Base-by-base conservation (phyloP, 2,329 filamentous ascomycete species). In the Cytospora piceicola region DNA sequence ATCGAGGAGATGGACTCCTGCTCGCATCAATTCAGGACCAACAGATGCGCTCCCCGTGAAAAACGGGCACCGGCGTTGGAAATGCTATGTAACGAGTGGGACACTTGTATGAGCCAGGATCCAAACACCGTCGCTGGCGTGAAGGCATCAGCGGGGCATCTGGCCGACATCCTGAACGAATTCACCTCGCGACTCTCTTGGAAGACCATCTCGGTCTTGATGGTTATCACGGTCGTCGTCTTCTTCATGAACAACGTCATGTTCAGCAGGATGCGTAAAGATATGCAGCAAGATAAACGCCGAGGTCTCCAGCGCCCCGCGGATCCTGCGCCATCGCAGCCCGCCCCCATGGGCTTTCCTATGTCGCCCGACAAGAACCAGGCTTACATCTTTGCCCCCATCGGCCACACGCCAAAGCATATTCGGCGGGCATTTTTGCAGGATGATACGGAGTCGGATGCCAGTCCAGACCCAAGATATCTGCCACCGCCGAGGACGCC, bases 141-240 rank as follows among this genome's bases (percentile, higher is more conserved):
- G 52, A 90, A 89, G 72, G 88, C 97, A 49, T 92, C 90, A 22
- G 94, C 93, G 6, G 90, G 92, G 73, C 95, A 94, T 30, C 91
- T 97, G 74, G 94, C 94, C 0, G 88, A 93, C 73, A 96, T 99
- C 51, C 90, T 98, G 77, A 97, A 98, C 75, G 90, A 90, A 72
- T 97, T 98, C 76, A 89, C 96, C 5, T 53, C 55, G 9, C 54
- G 64, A 3, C 51, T 67, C 29, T 67, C 66, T 20, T 67, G 66
- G 66, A 67, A 67, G 22, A 61, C 66, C 5, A 67, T 65, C n/a
- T 63, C 65, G 42, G 84, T 86, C 68, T 79, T 87, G 64, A 75
- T 84, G 15, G 78, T 82, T 2, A 76, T 84, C 2, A 75, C 86
- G 30, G 73, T 84, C 27, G 75, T 82, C 4, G 79, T 78, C 39